Conservation (phyloP, 148 eudicot genomes). For the Vaccinium myrtillus region DNA sequence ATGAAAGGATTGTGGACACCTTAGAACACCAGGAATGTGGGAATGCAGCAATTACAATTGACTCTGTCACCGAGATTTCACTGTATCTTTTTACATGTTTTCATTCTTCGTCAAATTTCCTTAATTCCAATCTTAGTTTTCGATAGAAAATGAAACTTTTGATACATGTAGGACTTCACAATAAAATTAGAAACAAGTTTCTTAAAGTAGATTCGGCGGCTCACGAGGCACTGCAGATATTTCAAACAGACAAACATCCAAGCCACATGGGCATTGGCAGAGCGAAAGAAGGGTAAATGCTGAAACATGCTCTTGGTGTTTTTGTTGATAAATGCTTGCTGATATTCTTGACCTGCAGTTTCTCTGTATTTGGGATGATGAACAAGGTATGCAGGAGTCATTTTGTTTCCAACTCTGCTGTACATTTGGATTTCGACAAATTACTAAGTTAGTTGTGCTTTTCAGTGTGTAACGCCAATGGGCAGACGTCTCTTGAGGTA, state of each 20-base stretch:
- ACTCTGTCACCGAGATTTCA: slow-evolving; percentile 73
- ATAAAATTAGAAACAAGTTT: slow-evolving; percentile 64
- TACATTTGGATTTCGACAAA: neutral
- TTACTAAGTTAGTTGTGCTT: slow-evolving; percentile 26
- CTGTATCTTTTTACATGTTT: slow-evolving; percentile 58
- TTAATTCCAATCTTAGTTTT: neutral
- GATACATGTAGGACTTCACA: slow-evolving; percentile 34
- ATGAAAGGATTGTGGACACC: slow-evolving; percentile 78
- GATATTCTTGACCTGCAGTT: slow-evolving; percentile 43
- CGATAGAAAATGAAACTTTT: slow-evolving; percentile 10
- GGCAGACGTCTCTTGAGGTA: slow-evolving; percentile 96
- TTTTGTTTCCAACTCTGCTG: slow-evolving; percentile 9
- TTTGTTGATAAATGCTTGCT: slow-evolving; percentile 18
- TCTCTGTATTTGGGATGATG: slow-evolving; percentile 99
- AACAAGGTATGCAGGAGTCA: slow-evolving; percentile 61
- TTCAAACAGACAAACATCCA: slow-evolving; percentile 96
- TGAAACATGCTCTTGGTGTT: slow-evolving; percentile 21
- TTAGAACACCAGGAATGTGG: slow-evolving; percentile 79
- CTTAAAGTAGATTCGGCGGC: slow-evolving; percentile 92
- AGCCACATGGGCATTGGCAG: slow-evolving; percentile 99
- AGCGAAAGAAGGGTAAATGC: slow-evolving; percentile 95
- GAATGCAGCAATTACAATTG: slow-evolving; percentile 69
- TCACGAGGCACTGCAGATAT: slow-evolving; percentile 92
- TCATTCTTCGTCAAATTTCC: neutral
- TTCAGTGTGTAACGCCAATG: slow-evolving; percentile 93